These are phyloP conservation scores for Malassezia furfur DNA, from an alignment of 1,284 basidiomycete species.

Conservation along the genomic window DNA sequence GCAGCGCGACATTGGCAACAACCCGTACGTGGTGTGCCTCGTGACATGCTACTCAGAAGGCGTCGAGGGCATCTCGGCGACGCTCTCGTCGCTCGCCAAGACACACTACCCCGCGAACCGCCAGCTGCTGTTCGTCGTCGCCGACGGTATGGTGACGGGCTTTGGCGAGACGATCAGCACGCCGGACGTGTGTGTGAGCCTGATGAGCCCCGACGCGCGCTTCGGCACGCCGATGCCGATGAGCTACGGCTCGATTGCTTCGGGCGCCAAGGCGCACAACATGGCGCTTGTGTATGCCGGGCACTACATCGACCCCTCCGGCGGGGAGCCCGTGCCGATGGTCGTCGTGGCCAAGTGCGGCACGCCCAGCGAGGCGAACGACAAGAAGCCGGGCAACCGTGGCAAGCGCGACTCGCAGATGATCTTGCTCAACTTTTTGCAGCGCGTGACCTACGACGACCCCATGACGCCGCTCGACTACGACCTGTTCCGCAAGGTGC, in stretches of 20 bases:
- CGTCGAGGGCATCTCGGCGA: slow-evolving; percentile 78
- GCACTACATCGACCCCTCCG: slow-evolving; percentile 64
- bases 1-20: slow-evolving; percentile 49
- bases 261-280: slow-evolving; percentile 79
- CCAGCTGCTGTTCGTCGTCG: slow-evolving; percentile 87
- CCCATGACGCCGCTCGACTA: slow-evolving; percentile 96
- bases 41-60: slow-evolving; percentile 98
- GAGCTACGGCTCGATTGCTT: slow-evolving; percentile 82
- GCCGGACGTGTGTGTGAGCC: slow-evolving; percentile 85
- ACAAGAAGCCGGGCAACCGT: slow-evolving; percentile 92
- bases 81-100: slow-evolving; percentile 79
- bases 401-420: slow-evolving; percentile 98
- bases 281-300: slow-evolving; percentile 97
- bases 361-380: slow-evolving; percentile 60
- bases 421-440: slow-evolving; percentile 99
- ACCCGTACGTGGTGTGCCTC: slow-evolving; percentile 86
- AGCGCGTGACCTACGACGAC: slow-evolving; percentile 95
- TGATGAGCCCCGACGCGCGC: slow-evolving; percentile 84
- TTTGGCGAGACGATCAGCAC: slow-evolving; percentile 87
- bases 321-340: slow-evolving; percentile 82
- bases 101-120: slow-evolving; percentile 84
- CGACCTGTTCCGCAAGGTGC: slow-evolving; percentile 93
- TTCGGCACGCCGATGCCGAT: slow-evolving; percentile 95
- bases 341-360: slow-evolving; percentile 95
- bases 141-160: slow-evolving; percentile 98